Base-by-base conservation (phyloP, 2,329 filamentous ascomycete genomes). In the Colletotrichum musae region DNA sequence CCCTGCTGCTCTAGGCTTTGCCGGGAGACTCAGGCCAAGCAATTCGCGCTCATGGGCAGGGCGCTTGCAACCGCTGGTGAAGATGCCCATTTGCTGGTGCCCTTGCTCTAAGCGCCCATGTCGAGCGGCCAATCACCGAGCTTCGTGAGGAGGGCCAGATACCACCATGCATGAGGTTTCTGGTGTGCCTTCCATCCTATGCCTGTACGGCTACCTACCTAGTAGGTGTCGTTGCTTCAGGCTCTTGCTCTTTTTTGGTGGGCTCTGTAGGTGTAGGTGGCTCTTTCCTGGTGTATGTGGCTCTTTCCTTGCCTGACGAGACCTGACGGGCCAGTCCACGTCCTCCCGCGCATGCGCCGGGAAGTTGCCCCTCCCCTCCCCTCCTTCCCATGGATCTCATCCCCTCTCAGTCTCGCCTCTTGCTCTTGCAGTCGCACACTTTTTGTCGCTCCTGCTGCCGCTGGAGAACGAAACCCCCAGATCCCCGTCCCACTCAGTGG, bases 61-160 rank as follows among this genome's bases (percentile, higher is more conserved):
- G 65, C 69, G 69, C 69, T 71, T 71, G 59, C 65, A 65, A 47
- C 63, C 24, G 26, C 18, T 59, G 36, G 54, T 64, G 65, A 69
- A 60, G 69, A 70, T 64, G 66, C 67, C 47, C 50, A 62, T 67
- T 62, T 62, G 60, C 59, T 70, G 54, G 47, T 54, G 48, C 58
- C 56, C 67, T 58, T 24, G 54, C 51, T 59, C 51, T 72, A 72
- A 72, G 71, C 71, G 71, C 71, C 71, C 71, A 64, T 24, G 53
- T 53, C 41, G 24, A 6, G 6, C 56, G 59, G 48, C 71, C 71
- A 72, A 72, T 72, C 70, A 72, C 58, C n/a, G 48, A 68, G 67
- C 71, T 70, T 52, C 58, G 52, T 58, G 48, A 62, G 58, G 21
- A 24, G 21, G 21, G 63, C 70, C 52, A 64, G 54, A 64, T 69